Evolutionary conservation across 73 alveolate species (phyloP).

Genomic region (Stentor coeruleus): DNA sequence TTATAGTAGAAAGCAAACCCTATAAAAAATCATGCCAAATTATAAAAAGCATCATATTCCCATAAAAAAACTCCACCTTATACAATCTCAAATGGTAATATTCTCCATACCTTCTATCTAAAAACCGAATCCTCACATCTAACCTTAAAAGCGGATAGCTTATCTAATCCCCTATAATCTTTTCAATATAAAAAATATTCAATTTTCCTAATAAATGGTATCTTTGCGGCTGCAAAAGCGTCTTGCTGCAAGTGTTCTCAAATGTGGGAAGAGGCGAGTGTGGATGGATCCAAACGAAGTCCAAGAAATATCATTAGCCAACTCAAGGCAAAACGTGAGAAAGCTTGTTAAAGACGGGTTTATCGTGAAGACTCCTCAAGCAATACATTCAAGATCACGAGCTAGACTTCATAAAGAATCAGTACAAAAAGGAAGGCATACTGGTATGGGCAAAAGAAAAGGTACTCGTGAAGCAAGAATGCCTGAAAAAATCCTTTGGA

Average conservation of each 20-base stretch:
- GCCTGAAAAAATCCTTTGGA: conserved; percentile 93
- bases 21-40: too few species aligned
- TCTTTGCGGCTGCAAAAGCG: conserved; percentile 81
- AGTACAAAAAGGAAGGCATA: conserved; percentile 91
- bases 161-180: too few species aligned
- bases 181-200: too few species aligned
- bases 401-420: too few species aligned
- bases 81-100: too few species aligned
- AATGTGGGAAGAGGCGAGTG: conserved; percentile 88
- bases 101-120: too few species aligned
- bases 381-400: conserved; percentile 91
- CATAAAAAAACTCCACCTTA: too few species aligned
- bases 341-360: conserved; percentile 92
- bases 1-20: too few species aligned
- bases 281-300: conserved; percentile 97
- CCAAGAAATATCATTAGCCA: conserved; percentile 80
- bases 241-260: conserved; percentile 85
- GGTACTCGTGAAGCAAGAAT: conserved; percentile 93
- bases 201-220: too few species aligned
- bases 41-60: too few species aligned
- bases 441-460: conserved; percentile 93
- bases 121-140: too few species aligned
- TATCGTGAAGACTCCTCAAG: conserved; percentile 83
- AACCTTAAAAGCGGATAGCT: too few species aligned
- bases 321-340: conserved; percentile 88